Evolutionary conservation across 2,329 filamentous ascomycete species (phyloP).

Genomic region (Fusarium sp.): DNA sequence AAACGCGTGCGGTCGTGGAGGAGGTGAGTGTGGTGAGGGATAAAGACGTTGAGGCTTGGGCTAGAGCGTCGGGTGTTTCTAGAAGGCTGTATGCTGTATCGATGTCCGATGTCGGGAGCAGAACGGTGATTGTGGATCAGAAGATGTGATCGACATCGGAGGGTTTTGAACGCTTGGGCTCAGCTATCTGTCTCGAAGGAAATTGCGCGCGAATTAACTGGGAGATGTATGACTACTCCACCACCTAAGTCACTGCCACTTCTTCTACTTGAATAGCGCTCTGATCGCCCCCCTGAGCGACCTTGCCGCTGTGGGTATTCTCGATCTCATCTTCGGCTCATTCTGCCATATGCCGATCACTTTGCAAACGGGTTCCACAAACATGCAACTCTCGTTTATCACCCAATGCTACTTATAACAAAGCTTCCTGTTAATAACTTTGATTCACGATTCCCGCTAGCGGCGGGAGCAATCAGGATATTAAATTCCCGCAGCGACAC

Average conservation of each 20-base stretch:
- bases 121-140: not conserved
- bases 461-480: not conserved
- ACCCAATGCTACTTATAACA: not conserved
- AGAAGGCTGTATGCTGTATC: not conserved
- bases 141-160: not conserved
- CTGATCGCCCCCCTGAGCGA: not conserved
- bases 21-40: not conserved
- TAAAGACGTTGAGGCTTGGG: constrained; percentile 2
- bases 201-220: not conserved
- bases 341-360: not conserved
- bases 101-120: no score
- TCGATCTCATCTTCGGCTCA: not conserved
- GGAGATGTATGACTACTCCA: not conserved
- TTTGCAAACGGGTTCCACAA: not conserved
- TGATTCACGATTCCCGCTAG: no score
- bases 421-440: not conserved
- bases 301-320: not conserved
- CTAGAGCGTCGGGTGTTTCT: not conserved
- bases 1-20: constrained; percentile 15
- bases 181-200: fast-evolving
- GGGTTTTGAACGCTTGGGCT: no score
- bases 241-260: no score
- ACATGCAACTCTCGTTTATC: not conserved
- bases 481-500: not conserved
- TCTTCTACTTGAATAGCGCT: not conserved